Base-by-base conservation (phyloP, 495 filamentous ascomycete species). In the Penicillium subrubescens region DNA sequence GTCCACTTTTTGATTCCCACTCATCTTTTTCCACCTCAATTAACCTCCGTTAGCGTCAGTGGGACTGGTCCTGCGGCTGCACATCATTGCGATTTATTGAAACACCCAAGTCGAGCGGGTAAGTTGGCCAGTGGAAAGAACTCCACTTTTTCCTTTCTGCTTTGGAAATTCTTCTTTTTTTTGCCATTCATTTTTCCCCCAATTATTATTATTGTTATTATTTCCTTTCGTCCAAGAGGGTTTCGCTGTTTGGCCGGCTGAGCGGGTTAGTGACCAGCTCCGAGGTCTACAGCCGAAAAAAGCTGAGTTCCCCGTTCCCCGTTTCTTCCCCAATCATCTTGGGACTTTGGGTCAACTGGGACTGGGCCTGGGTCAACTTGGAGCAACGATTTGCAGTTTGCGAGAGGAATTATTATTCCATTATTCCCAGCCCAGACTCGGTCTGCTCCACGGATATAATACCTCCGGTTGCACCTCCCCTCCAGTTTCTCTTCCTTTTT, bases 21-120 rank as follows among this genome's bases (percentile, higher is more conserved):
- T 55, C 31, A 57, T 56, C 55, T 48, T 41, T 57, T 53, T 43
- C 29, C 21, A 23, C 19, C 43, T 51, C 52, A 68, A 68, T 66
- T 67, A 69, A 67, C 65, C 46, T 65, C 59, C 48, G 51, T 60
- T 67, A 60, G 61, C 60, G 50, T 54, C 57, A 29, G 64, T 66
- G 68, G 67, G 61, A 66, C 68, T 65, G 37, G 35, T 50, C 58
- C 62, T 34, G 52, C 62, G 48, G 60, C 60, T 69, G 71, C 71
- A 73, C 62, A 73, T 72, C 69, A 72, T 65, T 68, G 62, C 57
- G 41, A 58, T 67, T 66, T 67, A 63, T 67, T 66, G 62, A 67
- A 62, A 51, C 37, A 29, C 59, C 39, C 19, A 51, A 51, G 33
- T 48, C 29, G 46, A 62, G 35, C 53, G 48, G 27, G 62, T 69